phyloP scores from a whole-genome alignment of 331 rosid species.

The Quercus lobata region DNA sequence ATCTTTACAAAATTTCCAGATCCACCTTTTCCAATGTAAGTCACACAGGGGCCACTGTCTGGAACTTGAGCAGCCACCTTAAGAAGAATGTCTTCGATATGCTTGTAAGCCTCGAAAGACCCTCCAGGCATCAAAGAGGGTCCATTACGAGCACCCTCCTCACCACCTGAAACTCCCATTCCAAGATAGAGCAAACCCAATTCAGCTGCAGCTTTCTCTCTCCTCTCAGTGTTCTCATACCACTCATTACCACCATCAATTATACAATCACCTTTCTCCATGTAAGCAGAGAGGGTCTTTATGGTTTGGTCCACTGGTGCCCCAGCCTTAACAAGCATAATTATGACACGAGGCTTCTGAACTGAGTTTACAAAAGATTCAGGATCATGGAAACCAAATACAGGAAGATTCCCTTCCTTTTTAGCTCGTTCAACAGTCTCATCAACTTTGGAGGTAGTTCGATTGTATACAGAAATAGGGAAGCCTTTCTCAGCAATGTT shows the following conservation, averaged over 20 bases:
- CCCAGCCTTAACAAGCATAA: constrained; percentile 95
- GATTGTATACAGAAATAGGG: constrained; percentile 84
- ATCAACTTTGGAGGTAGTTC: constrained; percentile 82
- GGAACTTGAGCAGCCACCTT: constrained; percentile 92
- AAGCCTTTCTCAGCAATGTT: constrained; percentile 97
- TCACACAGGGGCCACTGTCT: constrained; percentile 84
- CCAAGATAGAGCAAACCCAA: constrained; percentile 83
- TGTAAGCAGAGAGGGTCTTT: constrained; percentile 64
- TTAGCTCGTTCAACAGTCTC: constrained; percentile 78
- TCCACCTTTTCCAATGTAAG: constrained; percentile 76
- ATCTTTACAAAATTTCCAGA: constrained; percentile 90
- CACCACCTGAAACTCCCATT: constrained; percentile 93
- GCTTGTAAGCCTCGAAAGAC: constrained; percentile 72
- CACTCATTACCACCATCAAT: constrained; percentile 91
- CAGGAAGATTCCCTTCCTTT: constrained; percentile 68
- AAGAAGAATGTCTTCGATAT: constrained; percentile 87
- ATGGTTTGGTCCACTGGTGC: constrained; percentile 91
- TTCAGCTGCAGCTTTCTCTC: constrained; percentile 60
- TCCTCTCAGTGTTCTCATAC: constrained; percentile 90
- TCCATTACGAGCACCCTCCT: constrained; percentile 84
- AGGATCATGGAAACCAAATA: constrained; percentile 80
- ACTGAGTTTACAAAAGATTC: constrained; percentile 66
- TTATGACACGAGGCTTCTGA: constrained; percentile 74
- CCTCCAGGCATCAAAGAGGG: constrained; percentile 99
- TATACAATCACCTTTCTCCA: constrained; percentile 88